Evolutionary conservation across 1,284 basidiomycete species (phyloP), one percentile per base, ranked within the genome.

Genomic region (Chalciporus sp.): DNA sequence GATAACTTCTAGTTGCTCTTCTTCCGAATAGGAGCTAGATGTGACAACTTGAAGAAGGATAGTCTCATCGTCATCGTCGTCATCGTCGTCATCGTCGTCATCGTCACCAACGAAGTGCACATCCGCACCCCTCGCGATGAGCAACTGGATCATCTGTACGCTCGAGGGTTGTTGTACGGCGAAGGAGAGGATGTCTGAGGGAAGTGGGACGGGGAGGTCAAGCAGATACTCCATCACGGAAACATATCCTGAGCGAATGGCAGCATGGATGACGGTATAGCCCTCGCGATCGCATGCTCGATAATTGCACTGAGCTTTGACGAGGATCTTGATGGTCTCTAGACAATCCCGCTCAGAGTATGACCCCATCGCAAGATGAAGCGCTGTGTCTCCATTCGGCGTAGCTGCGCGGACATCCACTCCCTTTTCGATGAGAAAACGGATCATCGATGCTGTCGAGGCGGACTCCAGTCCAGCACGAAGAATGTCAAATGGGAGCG

Each of bases 231-330:
- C 26, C 2, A 54, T 11, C 2, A 43, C 40, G 0, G 4, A 7
- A 23, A 51, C 26, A 11, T 39, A 10, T 0, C 26, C 37, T 0
- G 19, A 1, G 19, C 20, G 16, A n/a, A 10, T 46, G 0, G 61
- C 55, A 1, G 39, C 0, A 10, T 53, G 28, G 0, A 61, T 5
- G 8, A 42, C 23, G 0, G 48, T 53, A 26, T 51, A 4, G 1
- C 58, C 59, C 1, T 4, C 1, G 0, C 27, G 23, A 4, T 63
- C 51, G 9, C 4, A 23, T 4, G 42, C 29, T 12, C 9, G 16
- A 7, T 42, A 40, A 23, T 53, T 19, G 10, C 54, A 61, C 1
- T 49, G 48, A 3, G 53, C 47, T 20, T 23, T 4, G 9, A 53
- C 7, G 1, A 60, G 49, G 10, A 47, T 3, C 10, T 52, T 33